Evolutionary conservation across 306 rosid genomes (phyloP).

Genomic region (Trifolium pratense): DNA sequence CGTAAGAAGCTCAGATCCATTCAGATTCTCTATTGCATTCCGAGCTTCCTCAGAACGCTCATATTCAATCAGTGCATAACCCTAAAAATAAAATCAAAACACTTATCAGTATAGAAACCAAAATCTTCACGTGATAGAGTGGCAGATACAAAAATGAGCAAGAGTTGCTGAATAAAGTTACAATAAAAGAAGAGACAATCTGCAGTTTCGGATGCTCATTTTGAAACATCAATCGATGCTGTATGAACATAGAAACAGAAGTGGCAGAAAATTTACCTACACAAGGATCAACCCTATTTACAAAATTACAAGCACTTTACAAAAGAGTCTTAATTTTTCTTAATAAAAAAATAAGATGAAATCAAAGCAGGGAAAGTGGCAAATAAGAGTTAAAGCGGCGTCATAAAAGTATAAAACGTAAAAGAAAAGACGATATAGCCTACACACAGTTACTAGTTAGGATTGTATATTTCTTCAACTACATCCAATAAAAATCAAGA

Average conservation of each 20-base stretch:
- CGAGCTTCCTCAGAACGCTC: slow-evolving; percentile 71
- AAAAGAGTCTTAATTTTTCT: background rate
- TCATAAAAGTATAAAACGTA: background rate
- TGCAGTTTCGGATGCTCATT: background rate
- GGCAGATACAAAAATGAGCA: background rate
- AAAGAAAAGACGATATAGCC: background rate
- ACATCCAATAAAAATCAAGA: slow-evolving; percentile 18
- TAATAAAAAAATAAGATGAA: slow-evolving; percentile 2
- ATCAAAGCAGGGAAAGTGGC: slow-evolving; percentile 4
- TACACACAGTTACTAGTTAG: background rate
- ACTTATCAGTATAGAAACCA: slow-evolving; percentile 24
- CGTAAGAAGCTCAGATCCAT: slow-evolving; percentile 80
- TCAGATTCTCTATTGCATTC: slow-evolving; percentile 81
- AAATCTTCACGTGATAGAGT: slow-evolving; percentile 4
- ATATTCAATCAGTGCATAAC: slow-evolving; percentile 63
- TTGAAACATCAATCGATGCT: background rate
- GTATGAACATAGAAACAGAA: background rate
- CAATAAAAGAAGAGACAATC: background rate
- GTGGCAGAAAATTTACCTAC: slow-evolving; percentile 1
- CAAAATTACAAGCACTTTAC: slow-evolving; percentile 28
- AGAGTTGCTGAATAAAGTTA: background rate
- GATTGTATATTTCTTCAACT: slow-evolving; percentile 5
- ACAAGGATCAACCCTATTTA: slow-evolving; percentile 16
- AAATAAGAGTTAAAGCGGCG: background rate
- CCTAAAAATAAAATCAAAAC: slow-evolving; percentile 47